Percentiles rank a stretch among this genome's conserved stretches.
Conservation (phyloP, 2,329 filamentous ascomycete species). For the Aureobasidium sp. region DNA sequence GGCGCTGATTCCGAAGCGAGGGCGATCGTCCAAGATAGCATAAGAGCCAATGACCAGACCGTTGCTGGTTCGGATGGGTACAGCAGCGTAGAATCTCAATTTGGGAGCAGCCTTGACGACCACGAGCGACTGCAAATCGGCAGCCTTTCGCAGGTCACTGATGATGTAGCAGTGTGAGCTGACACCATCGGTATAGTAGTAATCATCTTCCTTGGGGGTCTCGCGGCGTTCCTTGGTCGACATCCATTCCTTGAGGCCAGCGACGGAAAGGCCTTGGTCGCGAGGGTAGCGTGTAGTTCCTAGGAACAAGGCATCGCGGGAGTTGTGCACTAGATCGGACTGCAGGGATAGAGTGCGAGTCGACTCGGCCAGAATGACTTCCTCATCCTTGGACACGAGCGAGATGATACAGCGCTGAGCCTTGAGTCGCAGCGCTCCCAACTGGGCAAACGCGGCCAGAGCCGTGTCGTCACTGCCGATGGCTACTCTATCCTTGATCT, state of each 20-base stretch:
- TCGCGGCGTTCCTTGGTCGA: constrained; percentile 17
- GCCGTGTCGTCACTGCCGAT: constrained; percentile 30
- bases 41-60: constrained; percentile 53
- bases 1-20: constrained; percentile 42
- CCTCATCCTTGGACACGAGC: constrained; percentile 36
- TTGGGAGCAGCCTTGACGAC: constrained; percentile 12
- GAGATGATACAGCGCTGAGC: constrained; percentile 43
- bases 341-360: constrained; percentile 38
- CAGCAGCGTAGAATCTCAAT: constrained; percentile 44
- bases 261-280: constrained; percentile 28
- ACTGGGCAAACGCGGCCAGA: constrained; percentile 40
- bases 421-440: constrained; percentile 40
- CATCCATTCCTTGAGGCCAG: constrained; percentile 16
- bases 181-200: constrained; percentile 19
- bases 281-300: constrained; percentile 24
- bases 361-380: constrained; percentile 46
- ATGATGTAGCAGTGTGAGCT: constrained; percentile 19
- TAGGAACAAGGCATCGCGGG: constrained; percentile 30
- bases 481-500: constrained; percentile 5
- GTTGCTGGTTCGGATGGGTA: constrained; percentile 50
- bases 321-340: constrained; percentile 21
- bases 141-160: constrained; percentile 17
- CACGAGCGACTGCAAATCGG: background rate
- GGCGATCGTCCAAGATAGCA: constrained; percentile 49
- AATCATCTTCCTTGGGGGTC: constrained; percentile 13